Base-by-base conservation (phyloP, 2,329 filamentous ascomycete genomes). In the Zymoseptoria pseudotritici region DNA sequence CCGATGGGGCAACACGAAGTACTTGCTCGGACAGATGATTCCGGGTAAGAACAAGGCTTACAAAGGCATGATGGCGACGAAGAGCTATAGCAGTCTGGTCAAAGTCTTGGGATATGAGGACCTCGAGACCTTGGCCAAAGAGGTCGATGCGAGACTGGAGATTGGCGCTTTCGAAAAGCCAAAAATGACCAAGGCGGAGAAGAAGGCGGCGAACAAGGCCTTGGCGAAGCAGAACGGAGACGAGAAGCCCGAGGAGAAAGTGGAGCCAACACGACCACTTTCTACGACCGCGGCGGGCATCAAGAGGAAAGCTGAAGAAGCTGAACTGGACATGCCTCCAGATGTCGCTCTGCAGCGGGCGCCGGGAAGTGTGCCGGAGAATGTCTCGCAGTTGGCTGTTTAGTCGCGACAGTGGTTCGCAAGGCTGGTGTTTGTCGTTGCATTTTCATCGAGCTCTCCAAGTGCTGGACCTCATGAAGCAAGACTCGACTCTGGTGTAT, bases 1-100 rank as follows among this genome's bases (percentile, higher is more conserved):
- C 73, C 86, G 86, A 63, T 94, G 87, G 73, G 88, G 89, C 52
- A 99, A 99, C 77, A 96, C 92, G 4, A 99, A 99, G 74, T 99
- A 89, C 72, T 80, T 94, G 31, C 83, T 99, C 26, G 84, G 84
- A 50, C 90, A 96, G 73, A 83, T 97, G 75, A 85, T 97, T 22
- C 91, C 91, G 0, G 91, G 92, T 17, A 95, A 91, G 73, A 79
- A 84, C 54, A 78, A 82, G 49, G 79, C 78, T 0, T 89, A 88
- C 71, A 80, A 81, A 60, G 74, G 79, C 3, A 80, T 94, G 66
- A 85, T 83, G 63, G 75, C 78, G 53, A 82, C 83, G 61, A 91
- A 87, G 76, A 88, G 83, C 66, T 96, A 97, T 70, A 77, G 76
- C 8, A 85, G 89, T 56, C 74, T 87, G 1, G 88, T 91, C 69